phyloP scores from a whole-genome alignment of 2,329 filamentous ascomycete species.

The Penicillium griseofulvum region DNA sequence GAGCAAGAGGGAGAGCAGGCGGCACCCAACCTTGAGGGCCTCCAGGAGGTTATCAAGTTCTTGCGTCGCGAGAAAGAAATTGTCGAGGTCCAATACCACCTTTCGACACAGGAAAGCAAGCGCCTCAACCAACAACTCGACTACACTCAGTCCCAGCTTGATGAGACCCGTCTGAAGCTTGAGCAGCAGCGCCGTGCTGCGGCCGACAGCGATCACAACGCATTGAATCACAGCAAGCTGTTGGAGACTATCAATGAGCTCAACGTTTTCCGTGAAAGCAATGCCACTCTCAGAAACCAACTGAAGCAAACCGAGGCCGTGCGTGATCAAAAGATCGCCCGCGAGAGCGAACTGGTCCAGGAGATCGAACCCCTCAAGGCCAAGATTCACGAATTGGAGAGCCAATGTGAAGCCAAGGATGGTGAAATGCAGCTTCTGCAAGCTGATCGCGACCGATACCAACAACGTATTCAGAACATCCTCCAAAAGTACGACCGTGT shows the following conservation, averaged over 20 bases:
- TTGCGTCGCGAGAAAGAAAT: slow-evolving; percentile 96
- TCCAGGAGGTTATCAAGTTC: slow-evolving; percentile 88
- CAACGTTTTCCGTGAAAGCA: slow-evolving; percentile 94
- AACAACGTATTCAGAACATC: slow-evolving; percentile 93
- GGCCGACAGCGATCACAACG: slow-evolving; percentile 68
- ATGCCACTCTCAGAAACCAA: slow-evolving; percentile 83
- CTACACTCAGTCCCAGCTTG: slow-evolving; percentile 80
- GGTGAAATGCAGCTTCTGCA: slow-evolving; percentile 86
- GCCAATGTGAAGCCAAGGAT: slow-evolving; percentile 74
- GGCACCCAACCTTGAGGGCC: slow-evolving; percentile 64
- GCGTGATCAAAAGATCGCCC: slow-evolving; percentile 69
- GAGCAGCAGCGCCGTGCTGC: slow-evolving; percentile 81
- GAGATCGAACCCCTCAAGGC: slow-evolving; percentile 80
- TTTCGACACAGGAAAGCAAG: slow-evolving; percentile 84
- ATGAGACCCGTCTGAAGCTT: slow-evolving; percentile 83
- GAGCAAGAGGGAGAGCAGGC: slow-evolving; percentile 48
- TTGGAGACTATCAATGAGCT: slow-evolving; percentile 95
- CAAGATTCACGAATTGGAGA: slow-evolving; percentile 77
- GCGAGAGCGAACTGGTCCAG: slow-evolving; percentile 69
- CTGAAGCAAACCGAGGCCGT: slow-evolving; percentile 74
- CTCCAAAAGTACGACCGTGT: slow-evolving; percentile 94
- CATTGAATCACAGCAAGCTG: slow-evolving; percentile 80
- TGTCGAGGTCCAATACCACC: slow-evolving; percentile 89
- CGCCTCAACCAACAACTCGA: slow-evolving; percentile 86
- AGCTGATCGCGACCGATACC: slow-evolving; percentile 90